Conservation (phyloP, 345 rosid genomes). For the Aquilaria sinensis region DNA sequence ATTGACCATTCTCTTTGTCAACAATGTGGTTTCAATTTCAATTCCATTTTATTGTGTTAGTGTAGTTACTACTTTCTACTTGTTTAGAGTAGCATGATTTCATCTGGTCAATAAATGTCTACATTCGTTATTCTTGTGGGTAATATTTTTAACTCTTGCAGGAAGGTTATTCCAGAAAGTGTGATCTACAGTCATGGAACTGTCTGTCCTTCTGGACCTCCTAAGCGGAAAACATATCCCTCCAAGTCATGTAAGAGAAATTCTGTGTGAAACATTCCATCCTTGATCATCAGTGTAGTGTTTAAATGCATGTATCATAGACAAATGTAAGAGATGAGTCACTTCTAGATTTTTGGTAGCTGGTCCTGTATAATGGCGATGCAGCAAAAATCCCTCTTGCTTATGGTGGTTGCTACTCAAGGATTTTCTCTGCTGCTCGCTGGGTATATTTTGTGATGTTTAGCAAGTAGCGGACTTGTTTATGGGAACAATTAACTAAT, state of each 20-base stretch:
- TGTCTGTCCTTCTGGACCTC: constrained; percentile 49
- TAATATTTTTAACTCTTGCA: constrained; percentile 21
- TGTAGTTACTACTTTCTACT: background rate
- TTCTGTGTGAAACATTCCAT: background rate
- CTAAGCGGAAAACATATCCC: constrained; percentile 81
- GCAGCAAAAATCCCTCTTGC: too few relatives aligned
- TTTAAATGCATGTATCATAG: too few relatives aligned
- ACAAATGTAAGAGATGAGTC: too few relatives aligned
- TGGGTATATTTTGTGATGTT: too few relatives aligned
- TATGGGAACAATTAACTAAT: too few relatives aligned
- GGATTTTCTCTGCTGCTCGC: too few relatives aligned
- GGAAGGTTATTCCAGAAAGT: constrained; percentile 74
- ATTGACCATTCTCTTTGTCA: background rate
- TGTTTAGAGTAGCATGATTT: background rate
- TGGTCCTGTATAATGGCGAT: too few relatives aligned
- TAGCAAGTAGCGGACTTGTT: too few relatives aligned
- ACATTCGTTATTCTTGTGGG: background rate
- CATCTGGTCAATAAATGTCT: background rate
- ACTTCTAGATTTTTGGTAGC: too few relatives aligned
- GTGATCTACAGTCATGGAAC: constrained; percentile 76
- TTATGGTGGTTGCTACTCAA: too few relatives aligned
- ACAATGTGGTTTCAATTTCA: background rate
- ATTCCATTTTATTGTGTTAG: background rate
- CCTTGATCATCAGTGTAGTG: too few relatives aligned
- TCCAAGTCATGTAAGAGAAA: constrained; percentile 29